Percentiles rank a stretch among this genome's conserved stretches.
phyloP scores from a whole-genome alignment of 371 early-diverging fungal species.

The Syncephalastrum sp. region DNA sequence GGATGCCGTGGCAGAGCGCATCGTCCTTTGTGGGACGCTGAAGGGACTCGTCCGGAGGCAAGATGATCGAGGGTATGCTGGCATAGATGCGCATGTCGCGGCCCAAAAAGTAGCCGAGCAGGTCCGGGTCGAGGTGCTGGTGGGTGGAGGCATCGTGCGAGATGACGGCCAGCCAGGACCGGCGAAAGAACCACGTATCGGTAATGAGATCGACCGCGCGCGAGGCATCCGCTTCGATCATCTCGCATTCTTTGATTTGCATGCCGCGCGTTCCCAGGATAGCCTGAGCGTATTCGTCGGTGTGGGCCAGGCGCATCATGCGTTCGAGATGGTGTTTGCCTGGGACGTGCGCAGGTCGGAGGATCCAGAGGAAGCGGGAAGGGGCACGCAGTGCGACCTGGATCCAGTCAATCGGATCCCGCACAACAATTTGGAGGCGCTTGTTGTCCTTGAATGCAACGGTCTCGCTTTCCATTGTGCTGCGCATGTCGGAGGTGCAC shows the following conservation, averaged over 20 bases:
- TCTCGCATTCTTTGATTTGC: slow-evolving; percentile 13
- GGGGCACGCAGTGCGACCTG: slow-evolving; percentile 36
- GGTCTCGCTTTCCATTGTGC: slow-evolving; percentile 20
- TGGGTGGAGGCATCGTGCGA: slow-evolving; percentile 1
- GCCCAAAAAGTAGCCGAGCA: slow-evolving; percentile 26
- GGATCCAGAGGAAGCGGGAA: slow-evolving; percentile 47
- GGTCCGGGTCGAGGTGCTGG: neutral
- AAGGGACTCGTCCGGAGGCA: slow-evolving; percentile 31
- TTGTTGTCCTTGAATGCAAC: slow-evolving; percentile 23
- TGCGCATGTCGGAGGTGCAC: slow-evolving; percentile 20
- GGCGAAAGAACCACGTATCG: slow-evolving; percentile 38
- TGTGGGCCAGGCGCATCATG: slow-evolving; percentile 38
- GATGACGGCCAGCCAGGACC: slow-evolving; percentile 32
- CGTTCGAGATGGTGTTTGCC: slow-evolving; percentile 48
- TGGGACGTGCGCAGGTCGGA: slow-evolving; percentile 48
- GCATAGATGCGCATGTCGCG: slow-evolving; percentile 21
- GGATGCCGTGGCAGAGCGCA: slow-evolving; percentile 3
- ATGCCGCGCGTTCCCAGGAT: slow-evolving; percentile 41
- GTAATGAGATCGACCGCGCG: slow-evolving; percentile 30
- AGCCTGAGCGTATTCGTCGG: slow-evolving; percentile 42
- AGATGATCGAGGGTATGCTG: slow-evolving; percentile 30
- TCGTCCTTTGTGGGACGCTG: slow-evolving; percentile 9
- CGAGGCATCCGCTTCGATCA: slow-evolving; percentile 16
- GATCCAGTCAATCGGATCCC: slow-evolving; percentile 36
- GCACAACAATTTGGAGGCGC: slow-evolving; percentile 31